Evolutionary conservation across 2,329 filamentous ascomycete species (phyloP).

Genomic region (Neofusicoccum laricinum): DNA sequence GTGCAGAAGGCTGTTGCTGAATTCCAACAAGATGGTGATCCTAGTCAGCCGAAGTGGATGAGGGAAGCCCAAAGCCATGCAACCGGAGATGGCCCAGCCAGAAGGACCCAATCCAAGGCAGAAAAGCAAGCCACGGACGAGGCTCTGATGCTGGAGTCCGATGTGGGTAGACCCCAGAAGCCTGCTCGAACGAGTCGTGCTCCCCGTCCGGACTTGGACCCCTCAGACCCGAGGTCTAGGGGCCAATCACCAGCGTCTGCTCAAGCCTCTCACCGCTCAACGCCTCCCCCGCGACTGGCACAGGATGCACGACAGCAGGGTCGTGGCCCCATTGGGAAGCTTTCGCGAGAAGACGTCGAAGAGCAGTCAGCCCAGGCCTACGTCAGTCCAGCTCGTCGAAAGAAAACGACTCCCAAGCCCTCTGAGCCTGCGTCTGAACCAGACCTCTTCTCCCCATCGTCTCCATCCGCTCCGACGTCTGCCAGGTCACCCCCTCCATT

Average conservation of each 20-base stretch:
- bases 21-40: slow-evolving; percentile 69
- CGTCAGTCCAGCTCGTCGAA: slow-evolving; percentile 79
- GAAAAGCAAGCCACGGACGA: slow-evolving; percentile 43
- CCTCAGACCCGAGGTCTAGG: neutral
- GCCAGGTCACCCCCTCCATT: slow-evolving; percentile 49
- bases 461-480: neutral
- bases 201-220: slow-evolving; percentile 19
- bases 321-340: slow-evolving; percentile 51
- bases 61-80: slow-evolving; percentile 58
- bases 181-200: slow-evolving; percentile 28
- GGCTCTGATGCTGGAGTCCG: slow-evolving; percentile 75
- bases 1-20: slow-evolving; percentile 90
- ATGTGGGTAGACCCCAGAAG: slow-evolving; percentile 54
- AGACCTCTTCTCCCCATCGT: slow-evolving; percentile 50
- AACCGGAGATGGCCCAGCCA: slow-evolving; percentile 18
- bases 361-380: slow-evolving; percentile 81
- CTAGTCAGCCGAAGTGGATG: slow-evolving; percentile 94
- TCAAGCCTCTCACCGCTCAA: slow-evolving; percentile 1
- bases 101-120: slow-evolving; percentile 2
- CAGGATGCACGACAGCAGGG: slow-evolving; percentile 32
- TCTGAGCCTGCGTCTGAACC: slow-evolving; percentile 35
- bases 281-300: neutral
- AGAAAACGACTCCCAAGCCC: slow-evolving; percentile 57
- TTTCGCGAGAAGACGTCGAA: slow-evolving; percentile 72
- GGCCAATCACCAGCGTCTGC: slow-evolving; percentile 9